Conservation (phyloP, 2,329 filamentous ascomycete genomes). For the Trichoderma sp. region DNA sequence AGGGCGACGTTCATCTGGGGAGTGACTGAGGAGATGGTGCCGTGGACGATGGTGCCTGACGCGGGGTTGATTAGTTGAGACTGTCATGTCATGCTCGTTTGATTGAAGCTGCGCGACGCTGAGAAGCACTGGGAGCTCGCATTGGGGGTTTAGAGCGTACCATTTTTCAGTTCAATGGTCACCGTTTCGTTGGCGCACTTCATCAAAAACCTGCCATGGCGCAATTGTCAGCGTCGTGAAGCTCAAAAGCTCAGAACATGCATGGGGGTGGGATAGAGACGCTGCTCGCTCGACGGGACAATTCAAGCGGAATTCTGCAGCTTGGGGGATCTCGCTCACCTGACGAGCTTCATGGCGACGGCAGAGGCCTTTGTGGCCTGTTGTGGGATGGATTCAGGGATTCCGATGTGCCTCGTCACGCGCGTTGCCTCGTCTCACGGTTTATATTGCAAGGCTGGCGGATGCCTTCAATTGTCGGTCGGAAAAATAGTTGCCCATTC, state of each 20-base stretch:
- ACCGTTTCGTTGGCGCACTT: conserved; percentile 99
- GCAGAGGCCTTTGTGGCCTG: conserved; percentile 19
- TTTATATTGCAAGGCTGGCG: conserved; percentile 20
- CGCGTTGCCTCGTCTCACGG: conserved; percentile 20
- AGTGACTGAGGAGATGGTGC: conserved; percentile 93
- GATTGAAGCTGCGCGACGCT: neutral
- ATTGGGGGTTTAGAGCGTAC: conserved; percentile 45
- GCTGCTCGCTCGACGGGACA: neutral
- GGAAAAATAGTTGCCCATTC: conserved; percentile 30
- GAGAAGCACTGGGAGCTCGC: neutral
- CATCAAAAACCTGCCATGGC: conserved; percentile 80
- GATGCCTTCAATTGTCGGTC: conserved; percentile 32
- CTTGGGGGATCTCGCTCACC: conserved; percentile 55
- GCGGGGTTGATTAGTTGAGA: conserved; percentile 1
- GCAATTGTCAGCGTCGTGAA: conserved; percentile 27
- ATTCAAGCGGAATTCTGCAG: conserved; percentile 25
- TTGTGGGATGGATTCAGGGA: conserved; percentile 18
- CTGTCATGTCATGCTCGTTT: neutral
- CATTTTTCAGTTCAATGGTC: conserved; percentile 97
- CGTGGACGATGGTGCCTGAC: conserved; percentile 88
- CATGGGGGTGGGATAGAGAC: neutral
- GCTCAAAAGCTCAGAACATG: conserved; percentile 21
- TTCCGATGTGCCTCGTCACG: conserved; percentile 12
- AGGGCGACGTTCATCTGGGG: conserved; percentile 98
- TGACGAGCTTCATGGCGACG: conserved; percentile 89